Conservation (phyloP, 2,329 filamentous ascomycete genomes). For the Neofusicoccum sp. region DNA sequence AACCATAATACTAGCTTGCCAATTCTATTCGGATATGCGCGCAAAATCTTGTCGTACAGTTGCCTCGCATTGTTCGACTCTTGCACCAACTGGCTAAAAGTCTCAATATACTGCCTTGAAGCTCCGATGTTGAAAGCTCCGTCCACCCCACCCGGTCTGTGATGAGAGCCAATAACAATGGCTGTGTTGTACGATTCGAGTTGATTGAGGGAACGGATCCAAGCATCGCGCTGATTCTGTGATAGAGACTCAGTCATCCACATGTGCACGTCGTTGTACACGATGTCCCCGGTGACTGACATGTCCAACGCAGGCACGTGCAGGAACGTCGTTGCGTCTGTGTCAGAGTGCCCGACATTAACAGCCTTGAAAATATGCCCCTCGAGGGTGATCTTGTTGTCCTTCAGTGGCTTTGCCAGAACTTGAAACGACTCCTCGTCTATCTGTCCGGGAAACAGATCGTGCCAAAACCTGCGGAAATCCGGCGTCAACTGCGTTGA, state of each 20-base stretch:
- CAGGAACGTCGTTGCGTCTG: constrained; percentile 34
- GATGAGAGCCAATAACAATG: constrained; percentile 32
- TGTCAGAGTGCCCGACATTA: constrained; percentile 22
- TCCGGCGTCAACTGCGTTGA: constrained; percentile 22
- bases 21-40: constrained; percentile 20
- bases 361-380: constrained; percentile 24
- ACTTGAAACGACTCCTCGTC: constrained; percentile 13
- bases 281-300: constrained; percentile 39
- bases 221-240: constrained; percentile 28
- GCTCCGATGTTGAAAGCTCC: constrained; percentile 28
- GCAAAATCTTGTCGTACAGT: constrained; percentile 16
- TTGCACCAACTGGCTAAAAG: constrained; percentile 5
- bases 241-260: constrained; percentile 37
- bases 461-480: constrained; percentile 24
- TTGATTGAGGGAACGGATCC: constrained; percentile 33
- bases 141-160: constrained; percentile 30
- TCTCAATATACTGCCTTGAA: constrained; percentile 30
- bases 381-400: constrained; percentile 25
- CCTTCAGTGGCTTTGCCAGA: constrained; percentile 16
- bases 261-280: constrained; percentile 40
- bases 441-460: constrained; percentile 28
- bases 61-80: constrained; percentile 16
- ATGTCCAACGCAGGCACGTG: constrained; percentile 35
- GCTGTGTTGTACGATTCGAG: constrained; percentile 31
- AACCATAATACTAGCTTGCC: constrained; percentile 19